Evolutionary conservation across 352 stramenopile species (phyloP), one percentile per base, ranked within the genome.

Genomic region (Stephanocyclus meneghinianus): DNA sequence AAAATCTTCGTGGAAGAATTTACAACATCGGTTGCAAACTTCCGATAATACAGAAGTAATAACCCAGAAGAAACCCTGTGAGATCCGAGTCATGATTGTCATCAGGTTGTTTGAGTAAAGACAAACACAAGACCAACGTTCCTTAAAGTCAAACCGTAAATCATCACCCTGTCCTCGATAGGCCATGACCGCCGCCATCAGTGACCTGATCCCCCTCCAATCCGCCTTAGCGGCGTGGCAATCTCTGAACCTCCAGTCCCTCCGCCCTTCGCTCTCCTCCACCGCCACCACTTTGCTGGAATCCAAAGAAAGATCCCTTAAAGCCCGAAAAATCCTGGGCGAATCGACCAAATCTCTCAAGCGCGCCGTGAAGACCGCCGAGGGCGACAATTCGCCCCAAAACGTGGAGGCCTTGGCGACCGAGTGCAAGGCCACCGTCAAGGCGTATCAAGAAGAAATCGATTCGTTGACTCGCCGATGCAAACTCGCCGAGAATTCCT

Each of bases 401-500:
- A 67, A 45, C 50, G 37, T 68, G 5, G n/a, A 61, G 18, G 40
- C 71, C 13, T 26, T 84, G 8, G 65, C 76, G 4, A 13, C 42
- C 13, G 56, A 79, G 56, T 80, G 56, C 53, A 81, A 89, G 57
- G 75, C 78, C 16, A 94, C 90, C 66, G 74, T 94, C n/a, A 93
- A 92, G 26, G 88, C 95, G 13, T 92, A 97, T 56, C 89, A 96
- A 64, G 93, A 96, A 40, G 94, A 97, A 79, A 97, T 98, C 74
- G 93, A 94, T 70, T 92, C 93, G 50, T 84, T 98, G 32, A 98
- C 95, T 2, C 86, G 93, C 42, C 91, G 95, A 50, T 96, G 95
- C 80, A 98, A 98, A 81, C 93, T 91, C 51, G 91, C 93, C 9
- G 96, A 98, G 80, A 95, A 91, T 67, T 87, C 91, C 16, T 97